Base-by-base conservation (phyloP, 2,329 filamentous ascomycete species). In the Botrytis medusae region DNA sequence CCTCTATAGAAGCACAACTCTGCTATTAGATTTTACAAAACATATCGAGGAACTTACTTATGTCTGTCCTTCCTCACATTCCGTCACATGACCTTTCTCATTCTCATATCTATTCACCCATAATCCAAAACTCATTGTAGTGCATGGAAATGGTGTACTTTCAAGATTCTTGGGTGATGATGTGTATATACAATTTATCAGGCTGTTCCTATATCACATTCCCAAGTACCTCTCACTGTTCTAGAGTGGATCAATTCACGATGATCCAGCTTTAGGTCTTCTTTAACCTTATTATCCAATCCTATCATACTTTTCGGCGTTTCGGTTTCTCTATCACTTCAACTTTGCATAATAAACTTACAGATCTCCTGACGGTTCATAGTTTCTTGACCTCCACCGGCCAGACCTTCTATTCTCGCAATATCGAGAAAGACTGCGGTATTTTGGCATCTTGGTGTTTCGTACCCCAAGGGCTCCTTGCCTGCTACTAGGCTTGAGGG, bases 321-420 rank as follows among this genome's bases (percentile, higher is more conserved):
- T 40, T n/a, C 3, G 10, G 18, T 29, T 14, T 40, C 25, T 54
- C 34, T 54, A 54, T 54, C 32, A 20, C 32, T 57, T 22, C 25
- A 9, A 4, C 4, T n/a, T 69, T 42, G 18, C 18, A 54, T 67
- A 37, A 54, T 25, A 57, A 42, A 44, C 3, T 42, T 25, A 40
- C 40, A 22, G 18, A 68, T 57, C 25, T 69, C 16, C 65, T 69
- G n/a, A 57, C 65, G 22, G 22, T 20, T 69, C 18, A 69, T 69
- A 57, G 65, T 25, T 44, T 57, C 48, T 69, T 57, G 14, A 20
- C 18, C 65, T 57, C 16, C 22, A 32, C 48, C 65, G 20, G 18
- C 29, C 34, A 32, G 10, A 32, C 5, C 20, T n/a, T 51, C 22
- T 42, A 42, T 22, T 69, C 40, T 42, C n/a, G 29, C 48, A 16